Base-by-base conservation (phyloP, 768 basidiomycete species). In the Tephrocybe sp. region DNA sequence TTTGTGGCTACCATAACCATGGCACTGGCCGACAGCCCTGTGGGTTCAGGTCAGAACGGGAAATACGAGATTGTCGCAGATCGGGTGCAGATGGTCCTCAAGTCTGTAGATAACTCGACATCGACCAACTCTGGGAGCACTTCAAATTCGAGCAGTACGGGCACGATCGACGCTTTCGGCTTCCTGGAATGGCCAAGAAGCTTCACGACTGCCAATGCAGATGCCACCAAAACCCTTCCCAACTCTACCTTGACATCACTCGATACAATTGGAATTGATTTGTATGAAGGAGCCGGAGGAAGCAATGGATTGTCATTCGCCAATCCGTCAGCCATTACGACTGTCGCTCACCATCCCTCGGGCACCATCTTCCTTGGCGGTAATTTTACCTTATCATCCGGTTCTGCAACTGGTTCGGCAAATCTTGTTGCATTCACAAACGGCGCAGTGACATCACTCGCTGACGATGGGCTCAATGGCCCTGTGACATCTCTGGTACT, bases 171-270 rank as follows among this genome's bases (percentile, higher is more conserved):
- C 17, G 83, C 84, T 2, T 94, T 91, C 62, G 96, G 96, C 11
- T 85, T 97, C 59, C 85, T 90, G 56, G 96, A 98, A 66, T 98
- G 89, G 89, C 83, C 87, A 19, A 68, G 87, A 30, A 69, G 68
- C 47, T 64, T 51, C 17, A 34, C 70, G 9, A 66, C 68, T 1
- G 51, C 65, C 2, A 66, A 69, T 31, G 66, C 76, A 19, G 85
- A 91, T 61, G 86, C 84, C 6, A 83, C 83, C 3, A 69, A 78
- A 10, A 64, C 70, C 2, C 71, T 95, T 38, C 72, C 84, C 1
- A 93, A 92, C 63, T 65, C 79, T 2, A 82, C 85, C 10, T 72
- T 88, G 64, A 94, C 94, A 2, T 50, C 76, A 2, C 67, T 87
- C 11, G 90, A 94, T 60, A 56, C 62, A 12, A 62, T 87, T 33